These are phyloP conservation scores for Neofusicoccum ribis DNA, from an alignment of 2,329 filamentous ascomycete species.

Conservation along the genomic window DNA sequence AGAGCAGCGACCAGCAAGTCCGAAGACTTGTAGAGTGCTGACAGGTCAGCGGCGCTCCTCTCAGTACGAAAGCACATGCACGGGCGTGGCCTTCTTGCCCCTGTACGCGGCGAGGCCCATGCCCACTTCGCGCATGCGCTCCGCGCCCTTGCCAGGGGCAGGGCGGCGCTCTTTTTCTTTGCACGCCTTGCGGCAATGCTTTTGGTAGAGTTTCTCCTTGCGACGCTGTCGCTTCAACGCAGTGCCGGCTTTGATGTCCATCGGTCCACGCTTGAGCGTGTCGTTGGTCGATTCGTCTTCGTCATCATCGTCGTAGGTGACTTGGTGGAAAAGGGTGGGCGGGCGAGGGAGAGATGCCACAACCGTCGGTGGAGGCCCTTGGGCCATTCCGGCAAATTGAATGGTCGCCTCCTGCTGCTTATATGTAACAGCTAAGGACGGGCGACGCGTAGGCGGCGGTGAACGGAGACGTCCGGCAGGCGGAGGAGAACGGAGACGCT, in stretches of 20 bases:
- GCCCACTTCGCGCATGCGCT: slow-evolving; percentile 91
- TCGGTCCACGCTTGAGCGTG: slow-evolving; percentile 81
- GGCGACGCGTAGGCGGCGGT: slow-evolving; percentile 63
- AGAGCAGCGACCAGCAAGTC: slow-evolving; percentile 43
- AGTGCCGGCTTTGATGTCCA: slow-evolving; percentile 88
- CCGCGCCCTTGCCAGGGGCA: slow-evolving; percentile 80
- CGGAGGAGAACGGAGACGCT: slow-evolving; percentile 53
- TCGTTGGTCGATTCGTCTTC: slow-evolving; percentile 40
- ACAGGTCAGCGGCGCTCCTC: slow-evolving; percentile 39
- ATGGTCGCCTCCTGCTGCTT: slow-evolving; percentile 25
- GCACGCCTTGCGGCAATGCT: slow-evolving; percentile 75
- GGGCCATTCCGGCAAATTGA: slow-evolving; percentile 56
- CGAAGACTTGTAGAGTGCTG: slow-evolving; percentile 33
- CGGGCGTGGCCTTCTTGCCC: slow-evolving; percentile 51
- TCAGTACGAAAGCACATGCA: slow-evolving; percentile 50
- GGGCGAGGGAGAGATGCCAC: slow-evolving; percentile 86
- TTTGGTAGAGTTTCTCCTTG: slow-evolving; percentile 88
- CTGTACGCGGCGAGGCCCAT: slow-evolving; percentile 81
- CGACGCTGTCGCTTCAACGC: slow-evolving; percentile 92
- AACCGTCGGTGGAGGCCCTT: slow-evolving; percentile 68
- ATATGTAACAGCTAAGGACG: slow-evolving; percentile 35
- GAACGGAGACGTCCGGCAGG: slow-evolving; percentile 54
- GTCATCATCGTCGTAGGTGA: slow-evolving; percentile 35
- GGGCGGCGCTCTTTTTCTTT: slow-evolving; percentile 70
- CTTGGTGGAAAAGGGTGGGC: slow-evolving; percentile 50